These are phyloP conservation scores for Polytrichum formosum DNA, from an alignment of 225 moss, liverwort and hornwort genomes.

Conservation along the genomic window DNA sequence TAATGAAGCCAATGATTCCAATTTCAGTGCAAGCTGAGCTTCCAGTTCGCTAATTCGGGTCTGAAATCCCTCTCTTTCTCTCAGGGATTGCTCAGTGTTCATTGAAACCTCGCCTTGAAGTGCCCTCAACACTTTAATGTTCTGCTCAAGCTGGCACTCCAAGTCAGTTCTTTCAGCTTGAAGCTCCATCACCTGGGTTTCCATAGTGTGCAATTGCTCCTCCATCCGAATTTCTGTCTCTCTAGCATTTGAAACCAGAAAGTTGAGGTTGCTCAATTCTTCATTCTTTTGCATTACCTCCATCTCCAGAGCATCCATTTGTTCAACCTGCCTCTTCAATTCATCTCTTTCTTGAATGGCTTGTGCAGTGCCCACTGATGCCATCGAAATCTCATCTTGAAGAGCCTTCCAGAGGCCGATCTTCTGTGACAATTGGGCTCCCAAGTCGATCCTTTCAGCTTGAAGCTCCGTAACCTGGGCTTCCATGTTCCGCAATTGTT, in stretches of 20 bases:
- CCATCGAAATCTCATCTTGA: constrained; percentile 10
- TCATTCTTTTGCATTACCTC: constrained; percentile 12
- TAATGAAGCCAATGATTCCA: constrained; percentile 8
- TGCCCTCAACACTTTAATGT: too few relatives aligned
- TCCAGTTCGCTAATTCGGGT: constrained; percentile 5
- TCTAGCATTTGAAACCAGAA: constrained; percentile 25
- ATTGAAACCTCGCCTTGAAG: too few relatives aligned
- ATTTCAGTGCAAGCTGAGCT: constrained; percentile 10
- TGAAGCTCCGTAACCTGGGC: constrained; percentile 18
- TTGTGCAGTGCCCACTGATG: constrained; percentile 12
- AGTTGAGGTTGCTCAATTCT: constrained; percentile 22
- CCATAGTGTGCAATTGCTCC: constrained; percentile 14
- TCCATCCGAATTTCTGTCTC: constrained; percentile 14
- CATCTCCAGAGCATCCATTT: constrained; percentile 24
- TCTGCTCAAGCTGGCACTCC: constrained; percentile 4
- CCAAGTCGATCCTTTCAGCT: constrained; percentile 14
- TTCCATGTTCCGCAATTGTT: constrained; percentile 20
- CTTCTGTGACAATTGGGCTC: constrained; percentile 1
- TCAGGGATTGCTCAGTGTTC: too few relatives aligned
- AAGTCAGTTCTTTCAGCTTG: not conserved
- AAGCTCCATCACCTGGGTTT: constrained; percentile 17
- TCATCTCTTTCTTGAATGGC: not conserved
- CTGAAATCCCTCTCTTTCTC: too few relatives aligned
- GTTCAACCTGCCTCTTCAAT: constrained; percentile 2
- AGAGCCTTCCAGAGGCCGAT: constrained; percentile 24